Evolutionary conservation across 805 yeast species (phyloP).

Genomic region (Metschnikowia amazonensis): DNA sequence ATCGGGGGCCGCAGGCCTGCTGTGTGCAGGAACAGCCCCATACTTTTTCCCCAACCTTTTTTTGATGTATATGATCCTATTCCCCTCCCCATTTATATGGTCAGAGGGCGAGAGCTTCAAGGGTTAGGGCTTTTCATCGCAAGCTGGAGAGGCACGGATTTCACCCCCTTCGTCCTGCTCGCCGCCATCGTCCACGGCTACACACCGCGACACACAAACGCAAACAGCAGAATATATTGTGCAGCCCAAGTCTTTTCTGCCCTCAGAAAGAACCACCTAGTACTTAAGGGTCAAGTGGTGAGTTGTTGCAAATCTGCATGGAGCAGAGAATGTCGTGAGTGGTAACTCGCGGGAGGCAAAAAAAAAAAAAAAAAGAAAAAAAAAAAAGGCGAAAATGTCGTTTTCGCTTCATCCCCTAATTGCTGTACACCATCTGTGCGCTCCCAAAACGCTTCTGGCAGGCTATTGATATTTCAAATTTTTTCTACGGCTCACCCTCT

Average conservation of each 20-base stretch:
- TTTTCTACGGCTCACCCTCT: slow-evolving; percentile 13
- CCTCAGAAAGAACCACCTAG: neutral
- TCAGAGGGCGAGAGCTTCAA: neutral
- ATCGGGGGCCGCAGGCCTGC: neutral
- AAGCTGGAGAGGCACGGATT: neutral
- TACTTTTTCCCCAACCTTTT: no score
- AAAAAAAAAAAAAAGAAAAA: slow-evolving; percentile 4
- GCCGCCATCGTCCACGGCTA: neutral
- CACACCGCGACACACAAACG: neutral
- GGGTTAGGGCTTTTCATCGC: neutral
- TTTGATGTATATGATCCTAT: no score
- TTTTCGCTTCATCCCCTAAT: slow-evolving; percentile 19
- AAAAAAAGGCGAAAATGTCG: slow-evolving; percentile 19
- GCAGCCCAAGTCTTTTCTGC: no score
- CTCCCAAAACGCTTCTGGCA: slow-evolving; percentile 15
- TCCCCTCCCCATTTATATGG: no score
- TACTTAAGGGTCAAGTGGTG: slow-evolving; percentile 1
- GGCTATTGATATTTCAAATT: slow-evolving; percentile 7
- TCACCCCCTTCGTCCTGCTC: neutral
- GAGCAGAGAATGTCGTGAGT: slow-evolving; percentile 5
- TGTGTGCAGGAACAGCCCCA: no score
- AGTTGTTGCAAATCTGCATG: slow-evolving; percentile 5
- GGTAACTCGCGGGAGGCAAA: slow-evolving; percentile 6
- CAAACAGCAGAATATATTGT: no score
- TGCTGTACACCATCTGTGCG: slow-evolving; percentile 20